Base-by-base conservation (phyloP, 352 stramenopile genomes). In the Hyaloperonospora arabidopsidis region DNA sequence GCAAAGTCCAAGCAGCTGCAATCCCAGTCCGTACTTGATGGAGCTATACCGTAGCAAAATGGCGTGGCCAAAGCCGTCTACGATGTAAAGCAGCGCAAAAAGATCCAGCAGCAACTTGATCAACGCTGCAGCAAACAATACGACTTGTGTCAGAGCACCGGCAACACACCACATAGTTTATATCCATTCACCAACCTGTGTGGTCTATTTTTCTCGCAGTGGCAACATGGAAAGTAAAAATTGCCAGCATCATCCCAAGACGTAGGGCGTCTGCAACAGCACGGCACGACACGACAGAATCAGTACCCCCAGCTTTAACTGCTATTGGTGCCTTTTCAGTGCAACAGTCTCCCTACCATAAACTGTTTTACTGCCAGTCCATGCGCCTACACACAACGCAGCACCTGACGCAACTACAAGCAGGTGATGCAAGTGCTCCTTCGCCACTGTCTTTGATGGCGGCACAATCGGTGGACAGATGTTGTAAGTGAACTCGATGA, bases 1-100 rank as follows among this genome's bases (percentile, higher is more conserved):
- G 39, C 63, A 70, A 3, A 89, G 53, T 0, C 76, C 77, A 14
- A 90, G 63, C 21, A 90, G 64, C 49, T 87, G 76, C 44, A 87
- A 59, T 8, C 74, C 77, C n/a, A 81, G 45, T 1, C 77, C 77
- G 23, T 66, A 84, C 25, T 69, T 62, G 39, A 25, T 41, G 5
- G 70, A 64, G 25, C 63, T 74, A 40, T 78, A 74, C 5, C 77
- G 72, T 23, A 87, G 48, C 32, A 87, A 61, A 38, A 90, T 74
- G 2, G 74, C 79, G 50, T 87, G 67, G 47, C 64, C 69, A 32
- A 90, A 79, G 23, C 77, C 77, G 45, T 57, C 74, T 22, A 81
- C 66, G 39, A 90, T 72, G 64, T 83, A 88, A 23, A 69, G 29
- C 15, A 86, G 44, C 18, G 76, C 74, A 41, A 85, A 72, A 38